A percentile compares a stretch with the other conserved stretches of the same genome.
Evolutionary conservation across 2,329 filamentous ascomycete species (phyloP).

Genomic region (Fusarium domesticum): DNA sequence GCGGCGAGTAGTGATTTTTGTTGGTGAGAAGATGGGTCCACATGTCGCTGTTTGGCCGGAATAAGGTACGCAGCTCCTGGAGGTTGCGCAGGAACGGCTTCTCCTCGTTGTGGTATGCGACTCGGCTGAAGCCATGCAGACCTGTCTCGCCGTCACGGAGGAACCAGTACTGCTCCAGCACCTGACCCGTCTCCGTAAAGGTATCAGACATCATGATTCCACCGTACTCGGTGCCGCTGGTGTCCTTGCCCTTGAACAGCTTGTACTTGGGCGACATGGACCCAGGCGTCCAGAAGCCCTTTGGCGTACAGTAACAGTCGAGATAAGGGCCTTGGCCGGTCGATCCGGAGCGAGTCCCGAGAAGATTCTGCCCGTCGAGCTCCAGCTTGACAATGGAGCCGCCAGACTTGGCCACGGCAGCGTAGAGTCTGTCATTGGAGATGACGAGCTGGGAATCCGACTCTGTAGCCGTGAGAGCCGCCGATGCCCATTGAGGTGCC

Average conservation of each 20-base stretch:
- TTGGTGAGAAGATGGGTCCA: constrained; percentile 64
- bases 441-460: constrained; percentile 35
- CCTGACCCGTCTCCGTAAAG: constrained; percentile 55
- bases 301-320: constrained; percentile 61
- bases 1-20: constrained; percentile 51
- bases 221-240: constrained; percentile 51
- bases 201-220: constrained; percentile 59
- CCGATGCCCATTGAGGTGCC: constrained; percentile 22
- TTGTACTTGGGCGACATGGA: constrained; percentile 43
- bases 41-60: constrained; percentile 56
- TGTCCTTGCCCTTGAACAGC: constrained; percentile 46
- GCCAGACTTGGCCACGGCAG: constrained; percentile 36
- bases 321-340: constrained; percentile 56
- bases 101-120: constrained; percentile 57
- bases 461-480: constrained; percentile 34
- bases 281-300: constrained; percentile 58
- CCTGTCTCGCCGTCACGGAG: constrained; percentile 60
- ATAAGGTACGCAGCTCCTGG: constrained; percentile 60
- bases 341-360: constrained; percentile 39
- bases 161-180: constrained; percentile 64
- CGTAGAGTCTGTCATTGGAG: constrained; percentile 39
- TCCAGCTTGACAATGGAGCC: constrained; percentile 37
- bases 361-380: constrained; percentile 45
- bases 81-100: constrained; percentile 55
- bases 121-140: constrained; percentile 58